Evolutionary conservation across 2,329 filamentous ascomycete species (phyloP), one percentile per base, ranked within the genome.

Genomic region (Ophiocordyceps camponoti-saundersi): DNA sequence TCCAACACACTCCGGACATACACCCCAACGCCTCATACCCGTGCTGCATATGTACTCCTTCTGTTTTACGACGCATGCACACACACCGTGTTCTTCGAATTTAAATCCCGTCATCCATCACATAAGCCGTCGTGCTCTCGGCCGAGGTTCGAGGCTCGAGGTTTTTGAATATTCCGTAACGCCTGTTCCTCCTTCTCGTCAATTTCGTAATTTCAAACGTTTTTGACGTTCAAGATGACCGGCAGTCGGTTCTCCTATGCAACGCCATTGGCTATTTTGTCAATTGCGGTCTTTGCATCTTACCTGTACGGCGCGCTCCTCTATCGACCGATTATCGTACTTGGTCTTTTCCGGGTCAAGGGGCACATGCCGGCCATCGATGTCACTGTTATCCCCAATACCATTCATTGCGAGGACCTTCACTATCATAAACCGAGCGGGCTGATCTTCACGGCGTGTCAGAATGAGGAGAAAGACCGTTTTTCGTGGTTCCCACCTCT

Each of bases 331-430:
- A 40, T 47, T 7, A 15, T 48, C 0, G 55, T 63, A 0, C 22
- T 57, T 0, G 63, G 63, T 12, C 15, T 60, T 5, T 57, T 59
- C 26, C 56, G 61, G 15, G 46, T 46, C 10, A 51, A 52, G 3
- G 46, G 39, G 18, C 39, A 21, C 16, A 15, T n/a, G 7, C 20
- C 39, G 6, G 40, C 47, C 3, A 50, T 60, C 4, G 61, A 65
- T 21, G 54, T 73, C 1, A 52, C 65, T 6, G 50, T 54, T 11
- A 72, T 80, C 11, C 57, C 65, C 0, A 70, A 75, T 50, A 79
- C 77, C 0, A 56, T 64, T 3, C 65, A 74, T 16, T 80, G 77
- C 53, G 78, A 81, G 52, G 77, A 81, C 50, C 44, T 81, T 3
- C 75, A 80, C 53, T 67, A 75, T 47, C 69, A 79, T 50, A 55